Evolutionary conservation across 192 early-diverging fungal genomes (phyloP).

Genomic region (Backusella parvicylindrica): DNA sequence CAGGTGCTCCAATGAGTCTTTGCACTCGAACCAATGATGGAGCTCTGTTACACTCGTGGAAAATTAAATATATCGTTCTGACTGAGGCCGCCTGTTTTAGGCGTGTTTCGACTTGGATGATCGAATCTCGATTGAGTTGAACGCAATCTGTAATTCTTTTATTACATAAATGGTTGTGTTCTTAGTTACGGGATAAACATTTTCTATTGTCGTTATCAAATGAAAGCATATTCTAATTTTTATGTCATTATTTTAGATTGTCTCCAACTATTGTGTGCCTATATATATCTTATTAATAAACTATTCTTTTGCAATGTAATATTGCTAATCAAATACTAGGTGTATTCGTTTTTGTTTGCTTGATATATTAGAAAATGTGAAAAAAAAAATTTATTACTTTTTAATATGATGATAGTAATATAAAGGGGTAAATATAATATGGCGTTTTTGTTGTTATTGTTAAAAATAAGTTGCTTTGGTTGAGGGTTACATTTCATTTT

Average conservation of each 20-base stretch:
- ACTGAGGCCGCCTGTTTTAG: slow-evolving; percentile 27
- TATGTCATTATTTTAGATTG: neutral
- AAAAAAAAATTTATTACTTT: too few relatives aligned
- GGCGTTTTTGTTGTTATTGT: neutral
- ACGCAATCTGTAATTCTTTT: slow-evolving; percentile 6
- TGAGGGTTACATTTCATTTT: neutral
- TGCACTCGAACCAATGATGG: slow-evolving; percentile 9
- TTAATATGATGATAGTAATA: too few relatives aligned
- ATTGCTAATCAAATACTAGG: neutral
- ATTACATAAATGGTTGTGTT: slow-evolving; percentile 13
- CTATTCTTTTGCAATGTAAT: neutral
- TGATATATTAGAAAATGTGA: too few relatives aligned
- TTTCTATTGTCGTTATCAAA: neutral
- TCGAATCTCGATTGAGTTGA: slow-evolving; percentile 31
- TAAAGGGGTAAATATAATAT: neutral
- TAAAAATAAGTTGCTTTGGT: neutral
- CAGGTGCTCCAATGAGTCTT: slow-evolving; percentile 18
- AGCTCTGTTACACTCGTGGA: slow-evolving; percentile 34
- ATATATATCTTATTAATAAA: neutral
- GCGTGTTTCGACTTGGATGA: slow-evolving; percentile 11
- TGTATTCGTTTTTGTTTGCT: neutral
- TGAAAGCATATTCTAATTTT: neutral
- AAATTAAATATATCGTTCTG: slow-evolving; percentile 19
- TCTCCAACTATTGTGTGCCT: neutral
- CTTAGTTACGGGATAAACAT: slow-evolving; percentile 33